Conservation (phyloP, 78 protist genomes). For the Isochrysis galbana region DNA sequence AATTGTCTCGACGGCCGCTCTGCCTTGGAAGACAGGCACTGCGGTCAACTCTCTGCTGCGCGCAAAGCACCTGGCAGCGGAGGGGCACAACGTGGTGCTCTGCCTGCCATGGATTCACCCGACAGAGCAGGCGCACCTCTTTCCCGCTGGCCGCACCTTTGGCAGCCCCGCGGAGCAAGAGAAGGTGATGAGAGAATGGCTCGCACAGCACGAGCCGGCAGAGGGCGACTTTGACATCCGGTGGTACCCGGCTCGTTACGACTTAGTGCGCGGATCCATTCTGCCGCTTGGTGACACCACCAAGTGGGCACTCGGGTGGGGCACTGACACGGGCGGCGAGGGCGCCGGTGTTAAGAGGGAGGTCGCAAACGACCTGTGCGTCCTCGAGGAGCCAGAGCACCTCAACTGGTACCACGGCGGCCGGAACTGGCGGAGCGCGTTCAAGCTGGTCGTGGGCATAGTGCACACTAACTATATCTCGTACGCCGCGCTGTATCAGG, state of each 20-base stretch:
- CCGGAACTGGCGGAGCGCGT: background rate
- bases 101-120: conserved; percentile 21
- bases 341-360: background rate
- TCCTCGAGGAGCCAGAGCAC: conserved; percentile 42
- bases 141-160: background rate
- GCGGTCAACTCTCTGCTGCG: conserved; percentile 43
- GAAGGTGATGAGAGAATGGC: background rate
- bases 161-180: conserved; percentile 17
- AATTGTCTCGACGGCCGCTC: conserved; percentile 31
- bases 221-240: background rate
- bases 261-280: background rate
- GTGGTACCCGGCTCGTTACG: background rate
- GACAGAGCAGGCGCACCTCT: background rate
- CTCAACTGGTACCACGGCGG: background rate
- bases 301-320: no score
- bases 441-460: background rate
- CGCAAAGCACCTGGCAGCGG: conserved; percentile 8
- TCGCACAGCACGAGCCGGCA: background rate
- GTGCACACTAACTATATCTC: conserved; percentile 5
- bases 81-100: background rate
- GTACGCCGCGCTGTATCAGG: background rate
- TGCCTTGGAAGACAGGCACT: conserved; percentile 48
- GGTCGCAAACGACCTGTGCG: background rate
- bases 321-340: no score
- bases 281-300: conserved; percentile 10